Evolutionary conservation across 2,329 filamentous ascomycete genomes (phyloP), one percentile per base, ranked within the genome.

Genomic region (Ascochyta pisi): DNA sequence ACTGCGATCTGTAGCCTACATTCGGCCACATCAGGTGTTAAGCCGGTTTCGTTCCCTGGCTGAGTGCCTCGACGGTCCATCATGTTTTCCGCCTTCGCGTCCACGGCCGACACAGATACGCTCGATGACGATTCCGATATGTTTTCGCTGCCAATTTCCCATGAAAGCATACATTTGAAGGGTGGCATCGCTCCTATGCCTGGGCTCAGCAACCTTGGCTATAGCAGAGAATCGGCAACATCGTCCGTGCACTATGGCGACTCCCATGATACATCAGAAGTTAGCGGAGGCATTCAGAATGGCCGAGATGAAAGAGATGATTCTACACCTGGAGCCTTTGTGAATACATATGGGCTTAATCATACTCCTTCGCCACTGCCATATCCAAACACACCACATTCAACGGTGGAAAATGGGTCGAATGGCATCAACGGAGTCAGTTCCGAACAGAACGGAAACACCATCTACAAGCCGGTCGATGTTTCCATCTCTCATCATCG

Each of bases 161-260:
- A 70, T 63, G 70, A 73, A 58, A 66, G 57, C 58, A 65, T 67
- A 56, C 65, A 72, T 60, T 51, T 75, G 54, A 77, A 76, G 63
- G 60, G 61, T 50, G 61, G 66, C 47, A 64, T 67, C 42, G 61
- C 65, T 57, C 60, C 70, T 29, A 71, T 74, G 57, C 54, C 68
- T 49, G 67, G 65, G 58, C 70, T 76, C 66, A 68, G 72, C 63
- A 68, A 68, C 62, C 58, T 76, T 54, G 73, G 65, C 54, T 77
- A 76, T 69, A 64, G 62, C 50, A 69, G 70, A 65, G 74, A 76
- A 63, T 77, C 75, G 26, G 69, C 67, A 52, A 62, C 71, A 56
- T 77, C 75, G 56, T 77, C 75, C 61, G 68, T 74, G 63, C 75
- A 76, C 58, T 72, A 72, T 50, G 70, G 70, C 54, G 73, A 77